Evolutionary conservation across 1,284 basidiomycete species (phyloP).

Genomic region (Hymenochaete sp.): DNA sequence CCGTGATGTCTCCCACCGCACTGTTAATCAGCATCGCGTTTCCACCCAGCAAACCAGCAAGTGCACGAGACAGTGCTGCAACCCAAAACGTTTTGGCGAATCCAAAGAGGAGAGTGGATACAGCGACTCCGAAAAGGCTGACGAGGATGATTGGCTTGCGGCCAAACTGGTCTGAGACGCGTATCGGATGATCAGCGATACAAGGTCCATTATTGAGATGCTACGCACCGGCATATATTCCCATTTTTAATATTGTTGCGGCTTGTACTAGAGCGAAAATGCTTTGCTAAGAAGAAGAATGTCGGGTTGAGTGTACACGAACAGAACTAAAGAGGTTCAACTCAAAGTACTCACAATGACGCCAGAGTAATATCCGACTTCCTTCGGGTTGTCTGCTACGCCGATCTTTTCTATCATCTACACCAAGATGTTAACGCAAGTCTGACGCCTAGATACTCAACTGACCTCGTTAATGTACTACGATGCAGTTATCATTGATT

Average conservation of each 20-base stretch:
- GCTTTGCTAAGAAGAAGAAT: slow-evolving; percentile 19
- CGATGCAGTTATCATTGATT: background rate
- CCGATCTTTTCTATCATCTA: slow-evolving; percentile 23
- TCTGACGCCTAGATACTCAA: background rate
- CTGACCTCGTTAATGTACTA: slow-evolving; percentile 14
- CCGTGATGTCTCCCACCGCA: slow-evolving; percentile 21
- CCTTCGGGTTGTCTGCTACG: slow-evolving; percentile 19
- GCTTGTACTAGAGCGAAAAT: slow-evolving; percentile 23
- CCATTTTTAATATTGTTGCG: slow-evolving; percentile 21
- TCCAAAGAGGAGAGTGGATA: slow-evolving; percentile 24
- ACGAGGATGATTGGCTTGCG: slow-evolving; percentile 25
- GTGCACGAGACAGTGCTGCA: slow-evolving; percentile 20
- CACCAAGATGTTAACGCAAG: background rate
- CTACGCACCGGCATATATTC: slow-evolving; percentile 20
- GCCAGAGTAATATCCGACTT: slow-evolving; percentile 25
- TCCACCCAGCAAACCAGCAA: slow-evolving; percentile 23
- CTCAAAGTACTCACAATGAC: slow-evolving; percentile 20
- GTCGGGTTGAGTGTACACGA: background rate
- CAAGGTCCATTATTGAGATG: background rate
- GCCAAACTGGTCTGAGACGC: slow-evolving; percentile 23
- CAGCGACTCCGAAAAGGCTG: slow-evolving; percentile 23
- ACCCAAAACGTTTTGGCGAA: slow-evolving; percentile 22
- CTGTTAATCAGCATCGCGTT: slow-evolving; percentile 22
- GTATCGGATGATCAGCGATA: slow-evolving; percentile 4
- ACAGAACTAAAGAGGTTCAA: background rate